Conservation (phyloP, 2,329 filamentous ascomycete genomes). For the Setomelanomma holmii region DNA sequence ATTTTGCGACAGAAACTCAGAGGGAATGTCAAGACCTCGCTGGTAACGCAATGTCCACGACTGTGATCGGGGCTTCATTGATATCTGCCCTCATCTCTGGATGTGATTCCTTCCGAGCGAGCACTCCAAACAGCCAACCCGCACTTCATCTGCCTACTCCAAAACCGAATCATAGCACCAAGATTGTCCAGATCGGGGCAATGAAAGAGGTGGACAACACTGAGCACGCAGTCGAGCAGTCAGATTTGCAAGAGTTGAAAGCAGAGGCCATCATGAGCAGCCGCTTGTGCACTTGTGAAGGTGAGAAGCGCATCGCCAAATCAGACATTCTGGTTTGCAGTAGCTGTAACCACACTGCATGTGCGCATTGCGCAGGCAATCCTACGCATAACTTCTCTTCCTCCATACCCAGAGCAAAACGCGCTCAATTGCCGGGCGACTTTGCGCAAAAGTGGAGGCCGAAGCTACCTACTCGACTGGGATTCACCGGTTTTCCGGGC, state of each 20-base stretch:
- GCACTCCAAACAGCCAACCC: background rate
- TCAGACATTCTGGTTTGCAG: constrained; percentile 56
- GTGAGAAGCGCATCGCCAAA: constrained; percentile 48
- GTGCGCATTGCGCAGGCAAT: constrained; percentile 61
- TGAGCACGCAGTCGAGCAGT: background rate
- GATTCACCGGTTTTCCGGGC: constrained; percentile 25
- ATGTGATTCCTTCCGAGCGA: constrained; percentile 13
- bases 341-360: constrained; percentile 63
- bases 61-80: constrained; percentile 71
- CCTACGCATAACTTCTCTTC: constrained; percentile 57
- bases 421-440: constrained; percentile 47
- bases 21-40: constrained; percentile 71
- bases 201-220: background rate
- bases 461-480: constrained; percentile 28
- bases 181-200: background rate
- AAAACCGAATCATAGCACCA: background rate
- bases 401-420: constrained; percentile 17
- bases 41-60: constrained; percentile 81
- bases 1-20: constrained; percentile 67
- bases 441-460: constrained; percentile 55
- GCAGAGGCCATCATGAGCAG: constrained; percentile 45
- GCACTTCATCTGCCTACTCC: background rate
- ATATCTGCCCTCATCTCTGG: constrained; percentile 63
- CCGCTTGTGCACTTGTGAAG: constrained; percentile 66
- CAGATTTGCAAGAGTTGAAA: constrained; percentile 21